These are phyloP conservation scores for Keithomyces neogunnii DNA, from an alignment of 2,329 filamentous ascomycete genomes.

Conservation along the genomic window DNA sequence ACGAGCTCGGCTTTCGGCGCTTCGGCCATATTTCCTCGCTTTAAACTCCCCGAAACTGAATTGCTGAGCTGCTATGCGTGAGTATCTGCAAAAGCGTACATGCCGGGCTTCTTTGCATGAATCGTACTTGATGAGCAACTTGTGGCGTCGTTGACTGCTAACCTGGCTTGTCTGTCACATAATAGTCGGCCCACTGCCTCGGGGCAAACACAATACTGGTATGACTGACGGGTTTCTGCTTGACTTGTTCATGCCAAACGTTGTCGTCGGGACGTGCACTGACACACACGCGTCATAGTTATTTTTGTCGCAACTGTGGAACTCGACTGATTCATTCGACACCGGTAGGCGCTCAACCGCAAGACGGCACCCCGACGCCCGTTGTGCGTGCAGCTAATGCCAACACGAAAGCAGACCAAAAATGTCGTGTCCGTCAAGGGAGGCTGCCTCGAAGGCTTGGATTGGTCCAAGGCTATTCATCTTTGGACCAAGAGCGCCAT, in stretches of 20 bases:
- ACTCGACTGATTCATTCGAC: slow-evolving; percentile 56
- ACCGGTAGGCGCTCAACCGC: slow-evolving; percentile 32
- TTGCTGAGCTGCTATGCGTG: slow-evolving; percentile 47
- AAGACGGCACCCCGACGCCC: neutral
- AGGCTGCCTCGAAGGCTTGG: slow-evolving; percentile 55
- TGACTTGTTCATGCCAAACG: neutral
- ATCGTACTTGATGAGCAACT: too few species aligned
- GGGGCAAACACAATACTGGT: slow-evolving; percentile 52
- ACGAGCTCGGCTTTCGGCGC: slow-evolving; percentile 59
- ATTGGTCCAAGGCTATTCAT: slow-evolving; percentile 53
- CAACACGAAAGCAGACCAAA: neutral
- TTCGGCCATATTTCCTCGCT: slow-evolving; percentile 62
- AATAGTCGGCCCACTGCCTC: slow-evolving; percentile 46
- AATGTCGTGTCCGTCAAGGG: slow-evolving; percentile 58
- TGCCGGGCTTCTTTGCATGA: too few species aligned
- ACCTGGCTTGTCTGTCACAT: neutral
- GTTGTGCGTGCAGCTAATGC: neutral
- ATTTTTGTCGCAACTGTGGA: slow-evolving; percentile 60
- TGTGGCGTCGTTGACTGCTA: too few species aligned
- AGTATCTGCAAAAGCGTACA: slow-evolving; percentile 18
- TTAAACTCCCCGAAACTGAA: slow-evolving; percentile 42
- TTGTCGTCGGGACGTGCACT: neutral
- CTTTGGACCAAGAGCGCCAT: slow-evolving; percentile 62
- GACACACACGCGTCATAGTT: slow-evolving; percentile 27
- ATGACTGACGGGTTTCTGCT: slow-evolving; percentile 11